Percentiles rank a stretch among this genome's conserved stretches.
Evolutionary conservation across 306 rosid species (phyloP).

Genomic region (Fragaria ananassa): DNA sequence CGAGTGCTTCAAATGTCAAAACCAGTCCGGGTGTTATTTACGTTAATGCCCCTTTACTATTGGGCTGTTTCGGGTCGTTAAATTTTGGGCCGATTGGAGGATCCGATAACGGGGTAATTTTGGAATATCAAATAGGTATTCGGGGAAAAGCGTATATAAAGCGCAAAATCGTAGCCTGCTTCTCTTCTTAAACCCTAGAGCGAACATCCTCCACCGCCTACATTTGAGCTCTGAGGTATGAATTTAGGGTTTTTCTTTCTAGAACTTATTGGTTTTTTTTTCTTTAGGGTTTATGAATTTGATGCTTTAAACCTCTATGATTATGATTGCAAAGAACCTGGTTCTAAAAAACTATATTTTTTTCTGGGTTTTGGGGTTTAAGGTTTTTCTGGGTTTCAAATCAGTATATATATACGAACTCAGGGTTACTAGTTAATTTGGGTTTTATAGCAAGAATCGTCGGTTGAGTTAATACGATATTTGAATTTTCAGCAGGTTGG

Average conservation of each 20-base stretch:
- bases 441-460: not conserved
- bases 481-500: conserved; percentile 23
- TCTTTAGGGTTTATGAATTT: not conserved
- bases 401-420: too few relatives aligned
- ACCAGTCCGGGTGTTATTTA: not conserved
- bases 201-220: not conserved
- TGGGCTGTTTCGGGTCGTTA: not conserved
- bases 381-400: not conserved
- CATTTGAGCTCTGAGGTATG: conserved; percentile 11
- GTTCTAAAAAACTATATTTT: not conserved
- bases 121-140: not conserved
- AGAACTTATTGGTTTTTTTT: not conserved
- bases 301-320: not conserved
- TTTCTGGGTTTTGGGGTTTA: not conserved
- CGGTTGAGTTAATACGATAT: not conserved
- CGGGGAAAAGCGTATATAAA: not conserved
- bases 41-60: not conserved
- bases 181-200: conserved; percentile 10
- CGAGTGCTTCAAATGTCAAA: conserved; percentile 32
- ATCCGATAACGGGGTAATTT: not conserved
- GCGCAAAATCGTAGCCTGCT: not conserved
- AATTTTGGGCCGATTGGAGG: not conserved
- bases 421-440: not conserved
- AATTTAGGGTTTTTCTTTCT: not conserved
- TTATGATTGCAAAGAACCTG: not conserved